These are phyloP conservation scores for Elsinoe perseae DNA, from an alignment of 2,329 filamentous ascomycete genomes.

Conservation along the genomic window DNA sequence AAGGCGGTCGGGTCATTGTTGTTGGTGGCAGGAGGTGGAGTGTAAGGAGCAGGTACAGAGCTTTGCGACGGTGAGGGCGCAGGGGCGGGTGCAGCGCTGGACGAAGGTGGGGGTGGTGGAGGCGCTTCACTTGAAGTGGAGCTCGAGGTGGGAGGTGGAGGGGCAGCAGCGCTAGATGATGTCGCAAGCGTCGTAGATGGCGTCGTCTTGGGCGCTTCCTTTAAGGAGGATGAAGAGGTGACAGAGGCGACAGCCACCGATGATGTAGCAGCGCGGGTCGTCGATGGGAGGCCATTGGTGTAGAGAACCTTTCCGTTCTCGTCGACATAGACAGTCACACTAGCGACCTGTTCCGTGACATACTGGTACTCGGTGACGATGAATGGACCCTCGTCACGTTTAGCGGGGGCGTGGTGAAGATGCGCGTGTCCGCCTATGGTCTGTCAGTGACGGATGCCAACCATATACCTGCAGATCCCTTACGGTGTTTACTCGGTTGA, in stretches of 20 bases:
- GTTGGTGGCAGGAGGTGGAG: slow-evolving; percentile 16
- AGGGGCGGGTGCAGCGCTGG: slow-evolving; percentile 20
- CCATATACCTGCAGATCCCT: slow-evolving; percentile 3
- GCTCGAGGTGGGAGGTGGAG: slow-evolving; percentile 14
- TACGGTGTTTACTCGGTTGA: slow-evolving; percentile 29
- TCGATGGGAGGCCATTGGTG: slow-evolving; percentile 18
- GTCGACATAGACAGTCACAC: slow-evolving; percentile 54
- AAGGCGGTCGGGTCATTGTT: slow-evolving; percentile 21
- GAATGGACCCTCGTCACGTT: slow-evolving; percentile 26
- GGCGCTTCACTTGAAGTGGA: slow-evolving; percentile 29
- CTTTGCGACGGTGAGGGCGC: slow-evolving; percentile 18
- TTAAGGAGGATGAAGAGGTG: slow-evolving; percentile 16
- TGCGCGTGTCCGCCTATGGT: slow-evolving; percentile 28
- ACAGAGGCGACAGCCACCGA: slow-evolving; percentile 11
- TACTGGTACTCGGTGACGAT: slow-evolving; percentile 28
- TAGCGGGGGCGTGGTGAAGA: slow-evolving; percentile 27
- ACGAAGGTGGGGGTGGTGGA: slow-evolving; percentile 24
- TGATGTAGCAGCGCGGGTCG: slow-evolving; percentile 18
- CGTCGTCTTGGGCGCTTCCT: slow-evolving; percentile 2
- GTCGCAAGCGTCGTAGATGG: slow-evolving; percentile 2
- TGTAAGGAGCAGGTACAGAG: slow-evolving; percentile 24
- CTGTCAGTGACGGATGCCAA: slow-evolving; percentile 13
- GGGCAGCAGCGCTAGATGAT: slow-evolving; percentile 12
- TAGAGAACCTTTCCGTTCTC: slow-evolving; percentile 46
- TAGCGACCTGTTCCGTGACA: slow-evolving; percentile 39